A percentile compares a stretch with the other conserved stretches of the same genome.
Conservation (phyloP, 2,329 filamentous ascomycete species). For the Aspergillus texensis region DNA sequence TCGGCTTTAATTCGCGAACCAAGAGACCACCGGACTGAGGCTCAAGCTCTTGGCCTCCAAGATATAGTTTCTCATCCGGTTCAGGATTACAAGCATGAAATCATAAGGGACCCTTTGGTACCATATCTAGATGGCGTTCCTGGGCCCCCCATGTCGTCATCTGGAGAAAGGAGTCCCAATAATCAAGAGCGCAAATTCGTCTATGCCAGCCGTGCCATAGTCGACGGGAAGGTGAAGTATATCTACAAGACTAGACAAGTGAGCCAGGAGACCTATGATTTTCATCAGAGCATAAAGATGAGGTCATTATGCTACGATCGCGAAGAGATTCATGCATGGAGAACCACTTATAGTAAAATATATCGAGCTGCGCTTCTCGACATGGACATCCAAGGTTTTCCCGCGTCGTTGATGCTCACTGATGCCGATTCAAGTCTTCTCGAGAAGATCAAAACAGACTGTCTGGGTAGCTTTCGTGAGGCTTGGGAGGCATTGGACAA, state of each 20-base stretch:
- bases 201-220: conserved; percentile 5
- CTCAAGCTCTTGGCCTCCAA: neutral
- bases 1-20: neutral
- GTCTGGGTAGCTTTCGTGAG: conserved; percentile 28
- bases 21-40: neutral
- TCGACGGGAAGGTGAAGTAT: conserved; percentile 19
- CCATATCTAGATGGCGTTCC: neutral
- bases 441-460: conserved; percentile 25
- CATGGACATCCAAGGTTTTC: neutral
- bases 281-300: conserved; percentile 25
- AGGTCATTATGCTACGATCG: conserved; percentile 23
- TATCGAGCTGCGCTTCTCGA: conserved; percentile 26
- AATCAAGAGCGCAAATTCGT: neutral
- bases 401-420: conserved; percentile 12
- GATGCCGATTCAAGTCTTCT: conserved; percentile 23
- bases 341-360: conserved; percentile 23
- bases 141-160: neutral
- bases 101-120: neutral
- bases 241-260: conserved; percentile 21
- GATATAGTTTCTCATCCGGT: neutral
- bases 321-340: conserved; percentile 23
- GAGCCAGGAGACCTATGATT: conserved; percentile 20
- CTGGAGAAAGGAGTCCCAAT: neutral
- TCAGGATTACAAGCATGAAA: neutral
- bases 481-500: conserved; percentile 29